Percentiles rank a stretch among this genome's conserved stretches.
Conservation (phyloP, 257 asterid species). For the Primulina huaijiensis region DNA sequence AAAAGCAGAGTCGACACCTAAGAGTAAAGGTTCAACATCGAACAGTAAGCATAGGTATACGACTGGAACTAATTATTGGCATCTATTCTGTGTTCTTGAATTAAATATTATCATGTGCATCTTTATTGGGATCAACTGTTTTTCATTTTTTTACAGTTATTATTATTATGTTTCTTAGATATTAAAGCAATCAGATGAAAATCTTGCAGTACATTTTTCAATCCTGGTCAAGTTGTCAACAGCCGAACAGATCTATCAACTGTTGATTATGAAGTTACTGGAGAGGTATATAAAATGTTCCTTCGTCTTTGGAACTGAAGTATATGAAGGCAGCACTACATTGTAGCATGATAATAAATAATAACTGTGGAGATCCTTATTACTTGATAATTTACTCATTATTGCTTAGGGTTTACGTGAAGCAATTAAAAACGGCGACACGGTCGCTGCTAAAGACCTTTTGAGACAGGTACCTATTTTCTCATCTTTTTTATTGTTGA, state of each 20-base stretch:
- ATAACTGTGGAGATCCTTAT: constrained; percentile 8
- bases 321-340: constrained; percentile 3
- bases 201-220: constrained; percentile 70
- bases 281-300: constrained; percentile 63
- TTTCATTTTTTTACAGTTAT: not conserved
- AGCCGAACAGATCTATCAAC: constrained; percentile 39
- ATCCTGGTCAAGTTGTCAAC: constrained; percentile 64
- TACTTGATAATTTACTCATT: constrained; percentile 23
- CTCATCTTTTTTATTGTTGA: constrained; percentile 22
- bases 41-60: constrained; percentile 67
- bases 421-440: constrained; percentile 96
- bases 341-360: constrained; percentile 2
- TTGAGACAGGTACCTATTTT: constrained; percentile 65
- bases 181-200: constrained; percentile 28
- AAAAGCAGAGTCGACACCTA: constrained; percentile 52
- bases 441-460: constrained; percentile 70
- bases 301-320: not conserved
- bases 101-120: not conserved
- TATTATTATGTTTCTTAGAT: constrained; percentile 10
- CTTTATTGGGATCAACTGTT: not conserved
- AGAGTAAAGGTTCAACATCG: constrained; percentile 77
- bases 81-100: not conserved
- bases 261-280: constrained; percentile 67
- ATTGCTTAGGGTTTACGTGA: constrained; percentile 73
- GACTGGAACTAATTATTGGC: constrained; percentile 22